Evolutionary conservation across 768 basidiomycete species (phyloP), one percentile per base, ranked within the genome.

Genomic region (Kwoniella heveanensis): DNA sequence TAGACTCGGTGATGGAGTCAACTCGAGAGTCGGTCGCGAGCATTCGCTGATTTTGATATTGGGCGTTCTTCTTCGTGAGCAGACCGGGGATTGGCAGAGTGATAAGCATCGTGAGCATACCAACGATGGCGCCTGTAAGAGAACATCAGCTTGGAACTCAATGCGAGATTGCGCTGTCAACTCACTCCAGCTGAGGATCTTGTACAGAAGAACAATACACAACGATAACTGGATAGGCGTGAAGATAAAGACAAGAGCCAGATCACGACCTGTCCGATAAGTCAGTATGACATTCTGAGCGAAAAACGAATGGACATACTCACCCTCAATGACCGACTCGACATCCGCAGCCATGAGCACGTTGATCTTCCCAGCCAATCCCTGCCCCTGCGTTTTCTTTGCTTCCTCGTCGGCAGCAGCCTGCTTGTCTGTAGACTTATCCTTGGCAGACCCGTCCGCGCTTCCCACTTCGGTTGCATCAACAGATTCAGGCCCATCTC

Each of bases 331-430:
- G 27, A 83, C 76, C 60, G 82, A 79, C 21, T 79, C 77, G 17
- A 85, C 70, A 77, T 91, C 90, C 1, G 87, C 86, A 8, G 88
- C 86, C 32, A 89, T 85, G 6, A 90, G 80, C 58, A 90, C 91
- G 76, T 88, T 91, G 74, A 91, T 87, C 73, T 86, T 88, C 10
- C 90, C 90, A 37, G 86, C 84, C 21, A 89, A 78, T 54, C 71
- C 72, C 59, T 76, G 75, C 10, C 68, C 70, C 21, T 67, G 67
- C 37, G 66, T 30, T 30, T 70, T 64, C 32, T 57, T 61, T 9
- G 64, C 58, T 26, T 65, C 61, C 37, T 61, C 62, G 27, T 61
- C 60, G 7, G 65, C 62, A 15, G 79, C 80, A 12, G 79, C 74
- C 57, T 65, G 66, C 62, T 64, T 68, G 53, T 59, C 66, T 24